A percentile compares a stretch with the other conserved stretches of the same genome.
phyloP scores from a whole-genome alignment of 495 filamentous ascomycete species.

The Neurospora hispaniola region DNA sequence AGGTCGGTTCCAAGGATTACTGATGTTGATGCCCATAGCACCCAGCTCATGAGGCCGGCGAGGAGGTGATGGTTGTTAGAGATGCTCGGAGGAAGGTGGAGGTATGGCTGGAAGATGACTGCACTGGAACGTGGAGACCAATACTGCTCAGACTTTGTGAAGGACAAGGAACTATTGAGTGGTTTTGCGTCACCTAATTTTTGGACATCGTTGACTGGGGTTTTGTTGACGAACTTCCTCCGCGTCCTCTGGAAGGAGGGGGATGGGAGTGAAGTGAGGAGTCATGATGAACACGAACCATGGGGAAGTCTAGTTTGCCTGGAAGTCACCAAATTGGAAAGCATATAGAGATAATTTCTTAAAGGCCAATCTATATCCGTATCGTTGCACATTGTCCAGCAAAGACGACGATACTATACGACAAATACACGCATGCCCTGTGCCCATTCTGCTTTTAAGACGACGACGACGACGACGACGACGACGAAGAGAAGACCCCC shows the following conservation, averaged over 20 bases:
- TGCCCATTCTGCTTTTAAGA: background rate
- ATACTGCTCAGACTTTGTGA: slow-evolving; percentile 80
- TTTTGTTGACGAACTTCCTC: background rate
- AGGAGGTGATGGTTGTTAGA: slow-evolving; percentile 37
- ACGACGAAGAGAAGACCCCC: background rate
- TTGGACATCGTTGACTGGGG: background rate
- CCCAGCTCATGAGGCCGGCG: background rate
- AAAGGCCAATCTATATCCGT: background rate
- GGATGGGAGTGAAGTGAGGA: background rate
- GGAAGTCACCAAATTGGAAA: background rate
- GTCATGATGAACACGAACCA: background rate
- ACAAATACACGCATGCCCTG: background rate
- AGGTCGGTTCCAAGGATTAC: slow-evolving; percentile 70
- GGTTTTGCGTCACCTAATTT: background rate
- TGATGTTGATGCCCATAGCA: background rate
- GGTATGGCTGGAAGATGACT: slow-evolving; percentile 86
- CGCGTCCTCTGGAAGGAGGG: background rate
- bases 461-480: background rate
- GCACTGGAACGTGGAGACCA: slow-evolving; percentile 55
- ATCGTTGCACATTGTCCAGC: background rate
- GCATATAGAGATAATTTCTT: background rate
- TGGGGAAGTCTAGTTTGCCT: background rate
- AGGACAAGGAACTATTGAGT: slow-evolving; percentile 85
- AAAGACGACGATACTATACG: background rate
- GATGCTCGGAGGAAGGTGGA: slow-evolving; percentile 85